Percentiles rank a stretch among this genome's conserved stretches.
Evolutionary conservation across 805 yeast genomes (phyloP).

Genomic region (Candida golubevii): DNA sequence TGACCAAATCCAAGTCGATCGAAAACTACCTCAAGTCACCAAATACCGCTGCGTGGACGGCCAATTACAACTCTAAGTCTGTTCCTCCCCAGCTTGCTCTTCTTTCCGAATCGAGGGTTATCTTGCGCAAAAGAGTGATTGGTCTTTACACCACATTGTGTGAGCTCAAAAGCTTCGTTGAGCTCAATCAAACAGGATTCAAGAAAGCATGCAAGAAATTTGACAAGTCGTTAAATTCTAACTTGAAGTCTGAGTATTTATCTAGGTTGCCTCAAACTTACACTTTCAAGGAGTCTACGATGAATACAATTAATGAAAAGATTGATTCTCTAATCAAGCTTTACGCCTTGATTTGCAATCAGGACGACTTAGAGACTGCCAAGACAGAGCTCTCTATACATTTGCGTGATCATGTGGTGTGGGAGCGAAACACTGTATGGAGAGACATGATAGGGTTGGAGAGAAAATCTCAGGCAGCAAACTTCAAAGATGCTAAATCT

Average conservation of each 20-base stretch:
- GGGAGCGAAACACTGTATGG: constrained; percentile 56
- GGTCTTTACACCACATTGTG: constrained; percentile 42
- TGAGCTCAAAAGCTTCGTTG: constrained; percentile 48
- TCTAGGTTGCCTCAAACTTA: constrained; percentile 44
- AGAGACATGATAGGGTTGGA: constrained; percentile 60
- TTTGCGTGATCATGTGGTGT: constrained; percentile 51
- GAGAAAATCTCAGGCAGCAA: constrained; percentile 76
- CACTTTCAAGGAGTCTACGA: constrained; percentile 34
- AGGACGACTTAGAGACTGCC: constrained; percentile 42
- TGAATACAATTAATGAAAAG: constrained; percentile 27
- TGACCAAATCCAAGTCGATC: constrained; percentile 22
- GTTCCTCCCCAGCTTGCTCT: constrained; percentile 18
- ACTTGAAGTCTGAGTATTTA: constrained; percentile 40
- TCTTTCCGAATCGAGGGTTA: constrained; percentile 45
- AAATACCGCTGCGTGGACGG: constrained; percentile 23
- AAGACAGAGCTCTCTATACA: constrained; percentile 54
- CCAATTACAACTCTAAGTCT: constrained; percentile 6
- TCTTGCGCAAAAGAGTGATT: constrained; percentile 44
- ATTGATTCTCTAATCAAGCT: constrained; percentile 30
- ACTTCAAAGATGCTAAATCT: constrained; percentile 11
- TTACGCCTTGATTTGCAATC: constrained; percentile 29
- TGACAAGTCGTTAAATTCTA: constrained; percentile 46
- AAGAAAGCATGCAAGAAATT: constrained; percentile 51
- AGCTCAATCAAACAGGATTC: constrained; percentile 50
- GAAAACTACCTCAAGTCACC: constrained; percentile 37